phyloP scores from a whole-genome alignment of 306 rosid species.

The Herpetospermum pedunculosum region DNA sequence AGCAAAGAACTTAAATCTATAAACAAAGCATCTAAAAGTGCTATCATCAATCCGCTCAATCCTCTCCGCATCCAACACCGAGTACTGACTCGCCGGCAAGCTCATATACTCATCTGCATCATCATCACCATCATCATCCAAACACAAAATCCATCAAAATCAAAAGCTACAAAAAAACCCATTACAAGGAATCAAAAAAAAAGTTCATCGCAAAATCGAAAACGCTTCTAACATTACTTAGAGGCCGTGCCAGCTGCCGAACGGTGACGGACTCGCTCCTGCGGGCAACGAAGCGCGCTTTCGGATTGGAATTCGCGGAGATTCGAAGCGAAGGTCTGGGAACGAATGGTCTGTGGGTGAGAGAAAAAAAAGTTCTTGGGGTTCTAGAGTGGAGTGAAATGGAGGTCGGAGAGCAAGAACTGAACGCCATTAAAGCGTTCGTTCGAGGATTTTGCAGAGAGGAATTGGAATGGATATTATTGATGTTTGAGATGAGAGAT shows the following conservation, averaged over 20 bases:
- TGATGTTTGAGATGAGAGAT: background rate
- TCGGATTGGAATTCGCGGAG: slow-evolving; percentile 38
- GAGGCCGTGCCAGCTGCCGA: slow-evolving; percentile 64
- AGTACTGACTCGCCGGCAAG: slow-evolving; percentile 91
- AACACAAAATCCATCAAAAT: slow-evolving; percentile 4
- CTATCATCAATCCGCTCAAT: slow-evolving; percentile 76
- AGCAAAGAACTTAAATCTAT: slow-evolving; percentile 59
- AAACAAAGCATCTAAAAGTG: slow-evolving; percentile 85
- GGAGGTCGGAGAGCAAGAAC: slow-evolving; percentile 24
- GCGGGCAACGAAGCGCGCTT: slow-evolving; percentile 70
- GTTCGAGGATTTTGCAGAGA: background rate
- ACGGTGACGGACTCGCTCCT: slow-evolving; percentile 56
- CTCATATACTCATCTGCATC: slow-evolving; percentile 75
- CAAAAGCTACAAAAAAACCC: background rate
- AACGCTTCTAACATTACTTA: slow-evolving; percentile 49
- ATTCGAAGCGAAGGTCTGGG: slow-evolving; percentile 32
- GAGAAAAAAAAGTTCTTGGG: slow-evolving; percentile 5
- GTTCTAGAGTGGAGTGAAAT: slow-evolving; percentile 12
- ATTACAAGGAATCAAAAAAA: background rate
- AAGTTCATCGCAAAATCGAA: background rate
- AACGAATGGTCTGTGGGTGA: background rate
- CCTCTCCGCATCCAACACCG: slow-evolving; percentile 95
- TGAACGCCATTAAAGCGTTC: slow-evolving; percentile 43
- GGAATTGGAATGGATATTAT: background rate
- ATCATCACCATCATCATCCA: too few relatives aligned